phyloP scores from a whole-genome alignment of 2,329 filamentous ascomycete species.

The Mollisiaceae sp. region DNA sequence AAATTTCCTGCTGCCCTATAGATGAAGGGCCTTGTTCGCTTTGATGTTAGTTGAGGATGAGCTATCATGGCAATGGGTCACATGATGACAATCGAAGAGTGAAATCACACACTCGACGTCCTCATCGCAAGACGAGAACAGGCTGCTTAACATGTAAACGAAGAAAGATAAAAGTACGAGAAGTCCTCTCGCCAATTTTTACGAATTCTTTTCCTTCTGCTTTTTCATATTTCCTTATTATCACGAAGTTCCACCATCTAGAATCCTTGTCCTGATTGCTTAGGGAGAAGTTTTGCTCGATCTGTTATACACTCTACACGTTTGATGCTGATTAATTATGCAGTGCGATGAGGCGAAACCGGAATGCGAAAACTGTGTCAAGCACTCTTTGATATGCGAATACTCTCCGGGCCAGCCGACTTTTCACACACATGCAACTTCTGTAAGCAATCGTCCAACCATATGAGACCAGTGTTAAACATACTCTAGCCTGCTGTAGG shows the following conservation, averaged over 20 bases:
- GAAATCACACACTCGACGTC: slow-evolving; percentile 17
- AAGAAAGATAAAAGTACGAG: slow-evolving; percentile 23
- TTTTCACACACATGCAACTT: slow-evolving; percentile 8
- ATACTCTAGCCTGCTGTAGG: slow-evolving; percentile 6
- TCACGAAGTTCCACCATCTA: background rate
- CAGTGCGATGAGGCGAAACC: slow-evolving; percentile 48
- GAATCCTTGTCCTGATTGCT: background rate
- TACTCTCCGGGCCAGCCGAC: slow-evolving; percentile 30
- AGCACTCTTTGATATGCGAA: slow-evolving; percentile 46
- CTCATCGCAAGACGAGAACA: slow-evolving; percentile 25
- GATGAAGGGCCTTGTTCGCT: background rate
- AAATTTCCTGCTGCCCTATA: background rate
- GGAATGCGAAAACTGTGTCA: slow-evolving; percentile 47
- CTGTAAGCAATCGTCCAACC: slow-evolving; percentile 5
- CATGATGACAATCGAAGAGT: slow-evolving; percentile 6
- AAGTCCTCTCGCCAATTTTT: no score
- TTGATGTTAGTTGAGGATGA: background rate
- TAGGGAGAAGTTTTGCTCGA: background rate
- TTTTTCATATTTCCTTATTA: background rate
- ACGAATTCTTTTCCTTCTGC: background rate
- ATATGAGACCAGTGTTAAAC: background rate
- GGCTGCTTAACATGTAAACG: slow-evolving; percentile 23
- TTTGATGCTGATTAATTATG: background rate
- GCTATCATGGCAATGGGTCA: slow-evolving; percentile 2
- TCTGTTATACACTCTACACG: background rate